phyloP scores from a whole-genome alignment of 2,329 filamentous ascomycete genomes.

The Elsinoe australis region DNA sequence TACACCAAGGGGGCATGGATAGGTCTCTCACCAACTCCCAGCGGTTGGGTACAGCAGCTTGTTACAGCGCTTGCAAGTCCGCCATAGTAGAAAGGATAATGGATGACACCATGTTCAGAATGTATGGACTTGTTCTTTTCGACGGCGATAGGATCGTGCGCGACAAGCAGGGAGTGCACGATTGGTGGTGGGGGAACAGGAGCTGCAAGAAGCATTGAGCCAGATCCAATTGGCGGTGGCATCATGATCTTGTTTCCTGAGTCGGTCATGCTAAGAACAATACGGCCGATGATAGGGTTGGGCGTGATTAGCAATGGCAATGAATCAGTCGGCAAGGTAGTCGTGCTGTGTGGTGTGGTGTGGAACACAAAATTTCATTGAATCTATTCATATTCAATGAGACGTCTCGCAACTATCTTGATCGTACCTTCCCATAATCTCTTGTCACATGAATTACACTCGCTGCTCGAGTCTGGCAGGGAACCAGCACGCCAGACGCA shows the following conservation, averaged over 20 bases:
- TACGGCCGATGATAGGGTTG: not conserved
- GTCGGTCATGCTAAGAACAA: slow-evolving; percentile 12
- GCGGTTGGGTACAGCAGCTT: slow-evolving; percentile 22
- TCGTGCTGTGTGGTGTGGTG: not conserved
- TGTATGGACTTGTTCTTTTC: slow-evolving; percentile 25
- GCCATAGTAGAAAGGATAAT: slow-evolving; percentile 24
- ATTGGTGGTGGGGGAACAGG: slow-evolving; percentile 20
- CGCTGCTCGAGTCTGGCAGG: too few relatives aligned
- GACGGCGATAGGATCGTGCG: slow-evolving; percentile 20
- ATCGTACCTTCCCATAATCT: too few relatives aligned
- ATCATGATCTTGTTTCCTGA: slow-evolving; percentile 12
- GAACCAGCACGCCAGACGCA: too few relatives aligned
- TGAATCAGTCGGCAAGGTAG: not conserved
- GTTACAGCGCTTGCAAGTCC: slow-evolving; percentile 24
- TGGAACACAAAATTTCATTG: too few relatives aligned
- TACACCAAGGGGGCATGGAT: too few relatives aligned
- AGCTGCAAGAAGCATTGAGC: not conserved
- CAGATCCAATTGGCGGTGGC: slow-evolving; percentile 4
- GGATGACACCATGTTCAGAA: slow-evolving; percentile 23
- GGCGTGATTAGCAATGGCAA: not conserved
- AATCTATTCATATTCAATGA: too few relatives aligned
- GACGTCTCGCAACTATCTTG: too few relatives aligned
- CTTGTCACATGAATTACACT: too few relatives aligned
- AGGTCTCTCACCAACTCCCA: slow-evolving; percentile 21
- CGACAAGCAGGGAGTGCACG: slow-evolving; percentile 18